Base-by-base conservation (phyloP, 345 rosid genomes). In the thale cress (Arabidopsis thaliana) region DNA sequence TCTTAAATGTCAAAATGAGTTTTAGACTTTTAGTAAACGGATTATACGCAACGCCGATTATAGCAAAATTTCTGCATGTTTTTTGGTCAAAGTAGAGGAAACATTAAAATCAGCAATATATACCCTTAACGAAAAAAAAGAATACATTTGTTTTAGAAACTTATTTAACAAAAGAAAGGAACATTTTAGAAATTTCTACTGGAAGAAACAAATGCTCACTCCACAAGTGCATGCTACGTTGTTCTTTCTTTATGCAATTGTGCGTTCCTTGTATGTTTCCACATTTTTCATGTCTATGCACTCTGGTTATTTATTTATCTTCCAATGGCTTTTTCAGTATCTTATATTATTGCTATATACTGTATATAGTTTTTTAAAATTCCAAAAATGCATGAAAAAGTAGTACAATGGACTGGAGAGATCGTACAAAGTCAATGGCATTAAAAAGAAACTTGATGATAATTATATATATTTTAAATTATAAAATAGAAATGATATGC, bases 231-330 rank as follows among this genome's bases (percentile, higher is more conserved):
- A 60, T 60, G 46, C 16, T 37, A 59, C 30, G 32, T 59, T 37
- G 48, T 37, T 22, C 10, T 59, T 38, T 59, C 33, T 60, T 40
- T 60, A 13, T 1, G 32, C 11, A 60, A 25, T 12, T 40, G 65
- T 60, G 65, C 65, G 33, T 22, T 38, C 33, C 65, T 37, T 38
- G 49, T 60, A 40, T 60, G 65, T 23, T 60, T 60, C 65, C 65
- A 60, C 48, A 1, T 9, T 36, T 22, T 34, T 57, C 16, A 9
- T 33, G 61, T 33, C 37, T 33, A 52, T 53, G 59, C 59, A 6
- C 9, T 53, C 59, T 28, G n/a, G 5, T 56, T 56, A 1, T 51
- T 51, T 51, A 51, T 24, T 24, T 51, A 51, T 24, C 24, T 24
- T 51, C 14, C 14, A 51, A 10, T 50, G 9, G 28, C 30, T 23